Evolutionary conservation across 495 filamentous ascomycete genomes (phyloP), one percentile per base, ranked within the genome.

Genomic region (Poronia punctata): DNA sequence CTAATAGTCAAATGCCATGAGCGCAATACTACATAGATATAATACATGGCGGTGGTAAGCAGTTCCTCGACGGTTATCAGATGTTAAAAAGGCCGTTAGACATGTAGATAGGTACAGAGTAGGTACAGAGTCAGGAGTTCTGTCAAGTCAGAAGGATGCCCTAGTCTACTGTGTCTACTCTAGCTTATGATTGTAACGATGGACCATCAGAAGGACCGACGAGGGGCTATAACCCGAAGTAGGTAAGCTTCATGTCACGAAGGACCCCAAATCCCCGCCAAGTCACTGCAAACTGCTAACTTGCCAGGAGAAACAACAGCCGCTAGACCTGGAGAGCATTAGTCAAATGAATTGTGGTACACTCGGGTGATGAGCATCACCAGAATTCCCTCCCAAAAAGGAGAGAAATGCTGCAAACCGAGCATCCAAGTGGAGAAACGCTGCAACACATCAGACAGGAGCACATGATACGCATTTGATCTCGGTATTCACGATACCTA

Each of bases 271-370:
- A 16, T 20, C 22, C 4, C 40, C n/a, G n/a, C 28, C 14, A 14
- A 5, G n/a, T 20, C 22, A 5, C 40, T 29, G 40, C 41, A 15
- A 36, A 31, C 24, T 25, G 33, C 41, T 34, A 15, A 36, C 24
- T 19, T 25, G 33, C 41, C 24, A 30, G 26, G 41, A 44, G 33
- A 14, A 29, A 18, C 34, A 27, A 19, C 30, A 10, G 33, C 20
- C 26, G 34, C 41, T 35, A 44, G 21, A 7, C 34, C 32, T 32
- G 15, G 29, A 37, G 9, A 2, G 40, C 5, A 14, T 30, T 44
- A 44, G 34, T 21, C 14, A 44, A 44, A 44, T 44, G 41, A 44
- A 38, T 26, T 11, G 35, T 28, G 15, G 35, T 38, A 17, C 23
- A 10, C 14, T 27, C 14, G 7, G 34, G 23, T 36, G 23, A 27